Percentiles rank a stretch among this genome's conserved stretches.
phyloP scores from a whole-genome alignment of 495 filamentous ascomycete species.

The Umbilicaria muhlenbergii region DNA sequence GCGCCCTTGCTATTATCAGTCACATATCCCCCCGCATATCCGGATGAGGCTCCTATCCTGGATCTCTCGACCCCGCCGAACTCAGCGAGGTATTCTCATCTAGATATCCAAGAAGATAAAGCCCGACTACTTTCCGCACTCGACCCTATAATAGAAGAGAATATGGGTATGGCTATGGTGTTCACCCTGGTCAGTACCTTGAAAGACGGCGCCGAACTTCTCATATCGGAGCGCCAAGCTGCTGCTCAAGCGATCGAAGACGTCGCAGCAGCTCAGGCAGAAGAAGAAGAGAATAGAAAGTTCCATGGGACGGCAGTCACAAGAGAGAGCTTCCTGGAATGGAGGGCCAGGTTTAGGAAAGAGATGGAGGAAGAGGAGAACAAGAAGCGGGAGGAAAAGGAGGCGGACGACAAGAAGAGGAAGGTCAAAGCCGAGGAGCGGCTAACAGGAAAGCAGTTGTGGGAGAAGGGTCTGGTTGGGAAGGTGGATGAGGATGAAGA shows the following conservation, averaged over 20 bases:
- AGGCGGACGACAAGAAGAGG: slow-evolving; percentile 64
- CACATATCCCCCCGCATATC: slow-evolving; percentile 73
- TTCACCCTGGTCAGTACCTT: slow-evolving; percentile 77
- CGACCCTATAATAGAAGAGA: slow-evolving; percentile 62
- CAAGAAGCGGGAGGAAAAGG: slow-evolving; percentile 50
- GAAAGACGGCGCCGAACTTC: slow-evolving; percentile 72
- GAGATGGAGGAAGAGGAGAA: slow-evolving; percentile 60
- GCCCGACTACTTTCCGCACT: slow-evolving; percentile 51
- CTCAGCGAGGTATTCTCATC: slow-evolving; percentile 44
- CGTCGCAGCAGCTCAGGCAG: slow-evolving; percentile 46
- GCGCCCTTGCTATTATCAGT: slow-evolving; percentile 65
- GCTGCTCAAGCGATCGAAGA: slow-evolving; percentile 47
- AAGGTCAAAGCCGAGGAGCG: slow-evolving; percentile 51
- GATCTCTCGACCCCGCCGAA: slow-evolving; percentile 59
- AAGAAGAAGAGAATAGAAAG: slow-evolving; percentile 89
- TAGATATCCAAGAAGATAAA: slow-evolving; percentile 55
- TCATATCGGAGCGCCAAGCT: slow-evolving; percentile 54
- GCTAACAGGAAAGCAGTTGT: slow-evolving; percentile 69
- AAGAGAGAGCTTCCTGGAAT: slow-evolving; percentile 64
- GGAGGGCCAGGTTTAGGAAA: slow-evolving; percentile 61
- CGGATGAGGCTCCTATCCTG: slow-evolving; percentile 67
- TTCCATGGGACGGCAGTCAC: slow-evolving; percentile 88
- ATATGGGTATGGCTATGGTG: slow-evolving; percentile 94
- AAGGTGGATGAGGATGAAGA: slow-evolving; percentile 60
- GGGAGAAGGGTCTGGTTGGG: slow-evolving; percentile 66